Evolutionary conservation across 164 flowering plant genomes (phyloP).

Genomic region (Magnolia officinalis): DNA sequence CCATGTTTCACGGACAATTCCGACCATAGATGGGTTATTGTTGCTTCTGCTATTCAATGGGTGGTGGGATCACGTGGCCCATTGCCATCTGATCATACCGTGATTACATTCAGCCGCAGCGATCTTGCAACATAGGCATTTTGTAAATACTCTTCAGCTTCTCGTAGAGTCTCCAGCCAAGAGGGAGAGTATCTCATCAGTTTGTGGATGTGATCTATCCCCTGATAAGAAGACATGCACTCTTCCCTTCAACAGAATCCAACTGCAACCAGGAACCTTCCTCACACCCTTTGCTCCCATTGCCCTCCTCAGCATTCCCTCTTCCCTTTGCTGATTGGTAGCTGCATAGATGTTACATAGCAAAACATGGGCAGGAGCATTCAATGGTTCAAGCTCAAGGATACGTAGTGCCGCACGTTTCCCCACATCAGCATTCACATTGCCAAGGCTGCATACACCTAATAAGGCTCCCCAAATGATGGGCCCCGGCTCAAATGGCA

Average conservation of each 20-base stretch:
- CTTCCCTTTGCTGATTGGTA: constrained; percentile 31
- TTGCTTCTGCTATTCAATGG: background rate
- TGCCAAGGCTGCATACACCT: constrained; percentile 38
- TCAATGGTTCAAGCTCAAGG: constrained; percentile 47
- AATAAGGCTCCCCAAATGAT: constrained; percentile 57
- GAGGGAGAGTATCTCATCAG: constrained; percentile 16
- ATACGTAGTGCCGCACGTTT: constrained; percentile 32
- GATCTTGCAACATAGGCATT: background rate
- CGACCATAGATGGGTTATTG: background rate
- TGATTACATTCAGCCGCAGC: background rate
- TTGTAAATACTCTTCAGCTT: background rate
- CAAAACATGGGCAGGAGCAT: constrained; percentile 50
- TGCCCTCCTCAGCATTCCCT: constrained; percentile 36
- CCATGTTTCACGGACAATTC: background rate
- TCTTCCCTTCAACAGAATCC: constrained; percentile 41
- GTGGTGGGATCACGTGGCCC: background rate
- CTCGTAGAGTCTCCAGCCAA: constrained; percentile 3
- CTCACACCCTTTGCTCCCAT: constrained; percentile 54
- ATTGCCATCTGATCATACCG: background rate
- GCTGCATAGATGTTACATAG: constrained; percentile 48
- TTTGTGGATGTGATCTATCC: constrained; percentile 30
- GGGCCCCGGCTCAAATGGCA: constrained; percentile 38
- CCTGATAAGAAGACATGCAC: constrained; percentile 44
- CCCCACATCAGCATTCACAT: constrained; percentile 26
- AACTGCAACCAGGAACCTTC: constrained; percentile 62